Evolutionary conservation across 129 eudicot genomes (phyloP), one percentile per base, ranked within the genome.

Genomic region (Flaveria bidentis): DNA sequence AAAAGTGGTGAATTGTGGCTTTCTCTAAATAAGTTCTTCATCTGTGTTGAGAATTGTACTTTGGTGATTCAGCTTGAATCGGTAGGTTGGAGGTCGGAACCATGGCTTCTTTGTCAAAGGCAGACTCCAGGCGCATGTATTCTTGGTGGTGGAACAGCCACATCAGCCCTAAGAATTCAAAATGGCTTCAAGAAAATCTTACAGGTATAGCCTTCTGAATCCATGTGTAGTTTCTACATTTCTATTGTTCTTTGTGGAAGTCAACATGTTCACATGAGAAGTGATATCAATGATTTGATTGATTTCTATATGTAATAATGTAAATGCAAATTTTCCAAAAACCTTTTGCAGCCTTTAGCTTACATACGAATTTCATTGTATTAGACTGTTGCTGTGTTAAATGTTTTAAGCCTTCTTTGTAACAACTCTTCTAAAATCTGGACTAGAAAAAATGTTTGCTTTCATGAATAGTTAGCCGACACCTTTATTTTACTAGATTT

Each of bases 111-210:
- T 46, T 86, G 73, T 66, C 93, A 30, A 86, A 86, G 47, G 58
- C 84, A 0, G 87, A 83, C 58, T 83, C 90, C 8, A 73, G 84
- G 67, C 81, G 91, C 6, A 90, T 86, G 96, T 93, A 93, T 75
- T 93, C 98, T 6, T 93, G 97, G 98, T 93, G 98, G 98, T 93
- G 98, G 98, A 95, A 93, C 67, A 90, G 98, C 81, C 98, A 93
- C 67, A 93, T 93, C 58, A 93, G 98, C 77, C 96, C 97, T 72
- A 93, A 93, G 80, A 93, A 93, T 63, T 93, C 98, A 4, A 93
- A 84, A 87, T 93, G 98, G 98, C 96, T 93, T 80, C 88, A 90
- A 80, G 96, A 93, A 61, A 93, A 93, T 88, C 98, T 90, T 75
- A 87, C 92, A 76, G 98, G 97, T 93, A 86, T 23, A 13, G 16